These are phyloP conservation scores for Pyrenophora tritici-repentis DNA, from an alignment of 2,329 filamentous ascomycete species.

Conservation along the genomic window DNA sequence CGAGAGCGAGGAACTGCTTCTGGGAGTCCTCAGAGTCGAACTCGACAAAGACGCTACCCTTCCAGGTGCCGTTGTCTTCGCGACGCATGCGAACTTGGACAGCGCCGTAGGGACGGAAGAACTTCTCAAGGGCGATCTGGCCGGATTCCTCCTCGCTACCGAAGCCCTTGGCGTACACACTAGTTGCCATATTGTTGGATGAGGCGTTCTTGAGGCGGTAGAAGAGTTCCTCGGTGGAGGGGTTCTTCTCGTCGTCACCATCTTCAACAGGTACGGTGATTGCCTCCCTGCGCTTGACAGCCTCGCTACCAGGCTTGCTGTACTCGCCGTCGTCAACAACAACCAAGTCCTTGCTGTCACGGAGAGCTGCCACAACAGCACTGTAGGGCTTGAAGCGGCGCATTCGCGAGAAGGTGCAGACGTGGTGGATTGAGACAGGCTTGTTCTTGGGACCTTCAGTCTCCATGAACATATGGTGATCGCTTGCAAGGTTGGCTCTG, in stretches of 20 bases:
- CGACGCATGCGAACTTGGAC: constrained; percentile 87
- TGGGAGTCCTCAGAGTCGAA: constrained; percentile 80
- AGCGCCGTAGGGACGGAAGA: constrained; percentile 81
- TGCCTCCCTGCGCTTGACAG: constrained; percentile 72
- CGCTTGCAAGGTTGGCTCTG: constrained; percentile 84
- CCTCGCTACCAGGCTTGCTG: constrained; percentile 46
- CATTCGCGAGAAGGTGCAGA: constrained; percentile 95
- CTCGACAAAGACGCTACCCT: constrained; percentile 95
- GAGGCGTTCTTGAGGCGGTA: constrained; percentile 58
- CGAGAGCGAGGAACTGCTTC: constrained; percentile 77
- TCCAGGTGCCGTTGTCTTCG: constrained; percentile 72
- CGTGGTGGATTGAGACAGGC: constrained; percentile 74
- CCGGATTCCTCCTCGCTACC: constrained; percentile 80
- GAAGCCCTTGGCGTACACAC: constrained; percentile 93
- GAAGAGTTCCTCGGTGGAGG: constrained; percentile 49
- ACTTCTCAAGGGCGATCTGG: constrained; percentile 92
- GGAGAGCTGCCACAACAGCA: constrained; percentile 80
- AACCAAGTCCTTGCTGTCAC: constrained; percentile 73
- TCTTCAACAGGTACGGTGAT: constrained; percentile 47
- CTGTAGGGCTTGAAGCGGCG: constrained; percentile 87
- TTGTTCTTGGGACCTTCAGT: constrained; percentile 81
- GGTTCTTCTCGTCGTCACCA: constrained; percentile 36
- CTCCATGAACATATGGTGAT: constrained; percentile 82
- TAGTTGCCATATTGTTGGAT: constrained; percentile 71
- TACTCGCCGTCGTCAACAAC: constrained; percentile 75